A percentile compares a stretch with the other conserved stretches of the same genome.
These are phyloP conservation scores for Aspergillus oerlinghausenensis DNA, from an alignment of 2,329 filamentous ascomycete species.

Conservation along the genomic window DNA sequence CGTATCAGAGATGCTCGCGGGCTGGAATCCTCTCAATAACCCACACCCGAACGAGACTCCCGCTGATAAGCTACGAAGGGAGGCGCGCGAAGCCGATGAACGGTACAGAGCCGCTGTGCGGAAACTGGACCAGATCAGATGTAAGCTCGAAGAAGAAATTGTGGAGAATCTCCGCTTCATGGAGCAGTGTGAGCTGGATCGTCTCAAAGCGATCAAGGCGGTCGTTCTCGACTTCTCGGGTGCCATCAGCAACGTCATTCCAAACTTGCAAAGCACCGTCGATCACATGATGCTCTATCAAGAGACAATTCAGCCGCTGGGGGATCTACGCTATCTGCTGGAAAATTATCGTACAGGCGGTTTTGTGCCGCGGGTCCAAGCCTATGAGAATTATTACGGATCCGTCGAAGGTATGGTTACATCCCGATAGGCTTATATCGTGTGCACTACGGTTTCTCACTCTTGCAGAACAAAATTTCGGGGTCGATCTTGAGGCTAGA, in stretches of 20 bases:
- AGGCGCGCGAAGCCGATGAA: constrained; percentile 86
- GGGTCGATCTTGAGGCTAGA: constrained; percentile 92
- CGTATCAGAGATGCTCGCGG: constrained; percentile 82
- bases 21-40: constrained; percentile 91
- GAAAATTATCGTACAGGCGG: constrained; percentile 96
- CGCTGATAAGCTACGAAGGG: constrained; percentile 76
- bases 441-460: constrained; percentile 8
- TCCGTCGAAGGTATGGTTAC: constrained; percentile 65
- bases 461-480: constrained; percentile 78
- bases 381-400: constrained; percentile 99
- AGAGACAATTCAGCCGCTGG: constrained; percentile 91
- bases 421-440: background rate
- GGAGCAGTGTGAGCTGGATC: constrained; percentile 93
- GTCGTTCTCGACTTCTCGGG: constrained; percentile 97
- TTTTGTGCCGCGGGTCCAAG: constrained; percentile 82
- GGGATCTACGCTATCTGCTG: constrained; percentile 86
- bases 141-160: constrained; percentile 93
- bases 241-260: constrained; percentile 95
- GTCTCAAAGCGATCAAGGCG: constrained; percentile 95
- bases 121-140: constrained; percentile 84
- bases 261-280: constrained; percentile 88
- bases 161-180: constrained; percentile 90
- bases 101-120: constrained; percentile 83
- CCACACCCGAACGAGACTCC: constrained; percentile 91
- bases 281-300: constrained; percentile 99